These are phyloP conservation scores for Saccharomycopsis capsularis DNA, from an alignment of 805 yeast genomes.

Conservation along the genomic window DNA sequence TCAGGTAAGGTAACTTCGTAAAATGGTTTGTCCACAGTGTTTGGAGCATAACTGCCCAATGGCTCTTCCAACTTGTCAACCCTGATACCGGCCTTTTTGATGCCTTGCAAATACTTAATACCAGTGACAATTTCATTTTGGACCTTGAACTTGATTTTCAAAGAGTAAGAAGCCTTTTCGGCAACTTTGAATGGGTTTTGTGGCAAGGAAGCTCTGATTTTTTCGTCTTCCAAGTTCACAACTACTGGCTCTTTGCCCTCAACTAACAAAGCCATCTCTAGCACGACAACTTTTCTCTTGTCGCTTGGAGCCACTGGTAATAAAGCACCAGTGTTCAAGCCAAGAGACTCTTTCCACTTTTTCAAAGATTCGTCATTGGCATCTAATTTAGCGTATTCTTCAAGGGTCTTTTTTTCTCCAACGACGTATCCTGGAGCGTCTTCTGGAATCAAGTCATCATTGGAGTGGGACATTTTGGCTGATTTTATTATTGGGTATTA, in stretches of 20 bases:
- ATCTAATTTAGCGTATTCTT: conserved; percentile 75
- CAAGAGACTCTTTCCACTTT: conserved; percentile 87
- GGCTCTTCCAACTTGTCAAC: conserved; percentile 85
- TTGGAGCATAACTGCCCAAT: conserved; percentile 87
- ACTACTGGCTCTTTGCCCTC: conserved; percentile 64
- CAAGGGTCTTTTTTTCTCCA: conserved; percentile 62
- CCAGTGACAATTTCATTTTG: conserved; percentile 93
- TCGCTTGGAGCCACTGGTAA: conserved; percentile 68
- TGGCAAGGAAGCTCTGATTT: conserved; percentile 49
- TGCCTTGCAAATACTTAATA: conserved; percentile 73
- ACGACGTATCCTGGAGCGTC: conserved; percentile 52
- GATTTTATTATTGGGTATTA: too few relatives aligned
- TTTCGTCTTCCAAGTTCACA: conserved; percentile 58
- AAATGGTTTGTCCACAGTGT: conserved; percentile 69
- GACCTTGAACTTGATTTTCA: conserved; percentile 70
- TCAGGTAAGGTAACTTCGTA: conserved; percentile 56
- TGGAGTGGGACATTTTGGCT: too few relatives aligned
- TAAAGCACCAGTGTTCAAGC: conserved; percentile 53
- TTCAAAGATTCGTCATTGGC: conserved; percentile 86
- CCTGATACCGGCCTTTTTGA: conserved; percentile 81
- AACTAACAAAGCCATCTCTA: conserved; percentile 65
- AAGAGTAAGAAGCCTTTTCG: conserved; percentile 68
- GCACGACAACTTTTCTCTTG: conserved; percentile 67
- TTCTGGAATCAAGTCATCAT: conserved; percentile 59
- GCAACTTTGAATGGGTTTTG: conserved; percentile 68